Conservation (phyloP, 2,329 filamentous ascomycete genomes). For the Colletotrichum euphorbiae region DNA sequence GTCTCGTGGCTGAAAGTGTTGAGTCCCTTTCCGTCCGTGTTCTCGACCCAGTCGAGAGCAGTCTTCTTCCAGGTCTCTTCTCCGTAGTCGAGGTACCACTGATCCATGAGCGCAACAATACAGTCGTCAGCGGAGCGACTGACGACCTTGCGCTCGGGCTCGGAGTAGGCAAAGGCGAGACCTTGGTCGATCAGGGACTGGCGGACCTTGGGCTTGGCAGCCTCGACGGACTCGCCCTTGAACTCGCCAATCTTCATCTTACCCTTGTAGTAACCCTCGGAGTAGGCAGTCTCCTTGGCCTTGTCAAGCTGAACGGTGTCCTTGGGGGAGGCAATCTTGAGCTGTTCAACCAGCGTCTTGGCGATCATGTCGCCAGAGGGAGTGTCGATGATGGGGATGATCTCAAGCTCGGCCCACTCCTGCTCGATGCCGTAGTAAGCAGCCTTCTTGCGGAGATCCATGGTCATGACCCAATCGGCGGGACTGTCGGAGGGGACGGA, state of each 20-base stretch:
- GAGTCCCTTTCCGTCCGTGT: constrained; percentile 73
- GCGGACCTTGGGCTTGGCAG: constrained; percentile 87
- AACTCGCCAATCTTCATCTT: constrained; percentile 89
- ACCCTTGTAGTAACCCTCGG: constrained; percentile 92
- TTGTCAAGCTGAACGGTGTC: constrained; percentile 90
- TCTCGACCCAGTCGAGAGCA: constrained; percentile 78
- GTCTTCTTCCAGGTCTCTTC: constrained; percentile 86
- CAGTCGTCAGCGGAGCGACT: constrained; percentile 93
- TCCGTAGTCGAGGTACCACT: constrained; percentile 99
- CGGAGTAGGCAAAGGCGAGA: constrained; percentile 90
- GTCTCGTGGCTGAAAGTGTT: constrained; percentile 86
- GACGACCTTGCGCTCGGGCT: constrained; percentile 90
- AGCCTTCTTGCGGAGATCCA: constrained; percentile 91
- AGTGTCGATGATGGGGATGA: constrained; percentile 89
- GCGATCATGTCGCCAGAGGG: constrained; percentile 91
- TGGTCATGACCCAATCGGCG: constrained; percentile 91
- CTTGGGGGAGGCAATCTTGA: constrained; percentile 98
- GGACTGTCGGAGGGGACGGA: constrained; percentile 96
- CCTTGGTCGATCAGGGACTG: constrained; percentile 80
- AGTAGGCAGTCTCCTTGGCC: constrained; percentile 94
- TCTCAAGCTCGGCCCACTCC: constrained; percentile 94
- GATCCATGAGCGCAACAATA: constrained; percentile 91
- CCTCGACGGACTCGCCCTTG: constrained; percentile 86
- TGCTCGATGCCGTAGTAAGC: constrained; percentile 97
- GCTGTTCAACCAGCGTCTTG: constrained; percentile 84